Evolutionary conservation across 371 early-diverging fungal species (phyloP).

Genomic region (Syncephalastrum monosporum): DNA sequence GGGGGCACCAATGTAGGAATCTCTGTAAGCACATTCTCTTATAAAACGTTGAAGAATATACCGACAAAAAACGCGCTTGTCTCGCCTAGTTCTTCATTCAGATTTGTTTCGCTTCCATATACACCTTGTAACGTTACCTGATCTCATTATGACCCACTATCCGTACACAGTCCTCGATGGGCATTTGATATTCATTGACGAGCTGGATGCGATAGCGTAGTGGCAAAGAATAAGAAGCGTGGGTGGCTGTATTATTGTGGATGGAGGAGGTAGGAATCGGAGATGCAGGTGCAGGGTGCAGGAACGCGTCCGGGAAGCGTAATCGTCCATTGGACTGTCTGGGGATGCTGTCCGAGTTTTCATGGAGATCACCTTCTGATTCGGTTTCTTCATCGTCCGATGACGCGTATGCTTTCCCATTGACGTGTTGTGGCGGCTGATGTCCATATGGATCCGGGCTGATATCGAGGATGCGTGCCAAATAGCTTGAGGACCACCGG

Average conservation of each 20-base stretch:
- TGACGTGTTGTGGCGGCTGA: constrained; percentile 4
- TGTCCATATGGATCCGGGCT: constrained; percentile 11
- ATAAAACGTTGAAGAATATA: constrained; percentile 63
- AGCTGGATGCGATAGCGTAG: constrained; percentile 33
- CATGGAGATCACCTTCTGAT: constrained; percentile 7
- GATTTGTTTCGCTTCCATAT: background rate
- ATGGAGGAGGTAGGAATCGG: constrained; percentile 5
- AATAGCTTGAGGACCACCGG: constrained; percentile 19
- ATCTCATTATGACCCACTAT: constrained; percentile 26
- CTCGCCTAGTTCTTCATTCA: constrained; percentile 18
- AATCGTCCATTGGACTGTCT: constrained; percentile 40
- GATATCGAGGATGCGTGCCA: constrained; percentile 32
- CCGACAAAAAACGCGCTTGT: constrained; percentile 55
- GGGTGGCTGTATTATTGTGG: background rate
- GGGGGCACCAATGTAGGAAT: constrained; percentile 65
- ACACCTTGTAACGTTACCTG: constrained; percentile 10
- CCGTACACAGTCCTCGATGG: constrained; percentile 30
- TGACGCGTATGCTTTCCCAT: background rate
- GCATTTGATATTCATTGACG: constrained; percentile 27
- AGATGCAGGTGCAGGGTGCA: constrained; percentile 30
- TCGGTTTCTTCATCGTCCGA: constrained; percentile 13
- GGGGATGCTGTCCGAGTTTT: constrained; percentile 22
- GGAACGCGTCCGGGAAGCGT: constrained; percentile 49
- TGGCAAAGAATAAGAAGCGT: background rate
- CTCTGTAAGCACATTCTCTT: constrained; percentile 63